These are phyloP conservation scores for Suillus bovinus DNA, from an alignment of 768 basidiomycete species.

Conservation along the genomic window DNA sequence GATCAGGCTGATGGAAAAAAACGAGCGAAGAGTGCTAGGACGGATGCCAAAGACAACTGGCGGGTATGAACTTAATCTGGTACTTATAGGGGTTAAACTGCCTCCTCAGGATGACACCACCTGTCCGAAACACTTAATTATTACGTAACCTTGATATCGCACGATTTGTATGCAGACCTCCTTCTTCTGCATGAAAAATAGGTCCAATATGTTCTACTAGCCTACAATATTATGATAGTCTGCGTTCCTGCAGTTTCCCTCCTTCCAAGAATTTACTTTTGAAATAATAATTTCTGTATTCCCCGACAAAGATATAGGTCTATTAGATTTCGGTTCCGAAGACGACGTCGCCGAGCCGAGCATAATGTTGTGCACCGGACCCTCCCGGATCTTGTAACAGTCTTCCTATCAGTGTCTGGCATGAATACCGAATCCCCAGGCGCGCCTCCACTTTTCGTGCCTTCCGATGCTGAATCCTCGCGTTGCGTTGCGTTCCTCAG, in stretches of 20 bases:
- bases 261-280: background rate
- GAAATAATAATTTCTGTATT: background rate
- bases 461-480: slow-evolving; percentile 42
- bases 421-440: background rate
- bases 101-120: slow-evolving; percentile 3
- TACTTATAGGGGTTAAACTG: slow-evolving; percentile 3
- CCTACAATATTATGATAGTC: too few species aligned
- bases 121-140: background rate
- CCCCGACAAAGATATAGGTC: background rate
- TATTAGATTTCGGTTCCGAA: slow-evolving; percentile 1
- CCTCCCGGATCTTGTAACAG: background rate
- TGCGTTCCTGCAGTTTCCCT: background rate
- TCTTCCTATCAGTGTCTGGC: background rate
- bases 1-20: slow-evolving; percentile 5
- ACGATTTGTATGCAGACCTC: too few species aligned
- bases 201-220: background rate
- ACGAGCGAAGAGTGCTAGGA: too few species aligned
- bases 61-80: background rate
- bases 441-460: slow-evolving; percentile 38
- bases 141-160: background rate
- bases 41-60: background rate
- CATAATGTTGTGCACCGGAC: background rate
- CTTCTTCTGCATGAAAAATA: background rate
- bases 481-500: slow-evolving; percentile 49
- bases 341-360: background rate